Conservation (phyloP, 2,329 filamentous ascomycete genomes). For the Chaetomiaceae sp. region DNA sequence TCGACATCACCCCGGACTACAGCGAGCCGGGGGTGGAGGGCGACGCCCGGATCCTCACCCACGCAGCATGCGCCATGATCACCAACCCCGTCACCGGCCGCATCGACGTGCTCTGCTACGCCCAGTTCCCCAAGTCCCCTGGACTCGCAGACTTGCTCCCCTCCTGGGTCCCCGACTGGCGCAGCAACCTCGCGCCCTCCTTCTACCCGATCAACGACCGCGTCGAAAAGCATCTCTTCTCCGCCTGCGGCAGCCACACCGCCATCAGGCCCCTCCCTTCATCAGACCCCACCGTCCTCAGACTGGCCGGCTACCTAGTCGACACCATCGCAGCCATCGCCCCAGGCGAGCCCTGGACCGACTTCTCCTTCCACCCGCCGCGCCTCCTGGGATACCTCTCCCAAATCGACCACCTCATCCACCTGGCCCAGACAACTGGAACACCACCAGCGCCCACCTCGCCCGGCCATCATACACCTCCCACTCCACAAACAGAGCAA, state of each 20-base stretch:
- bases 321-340: constrained; percentile 3
- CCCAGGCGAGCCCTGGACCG: background rate
- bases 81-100: background rate
- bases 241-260: constrained; percentile 2
- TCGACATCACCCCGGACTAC: constrained; percentile 11
- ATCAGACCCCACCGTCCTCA: background rate
- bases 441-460: background rate
- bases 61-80: constrained; percentile 13
- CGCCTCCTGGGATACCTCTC: background rate
- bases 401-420: background rate
- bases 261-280: background rate
- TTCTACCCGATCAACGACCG: constrained; percentile 7
- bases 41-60: constrained; percentile 2
- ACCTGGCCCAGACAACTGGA: background rate
- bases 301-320: constrained; percentile 8
- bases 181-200: background rate
- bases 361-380: background rate
- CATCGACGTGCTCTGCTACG: constrained; percentile 8
- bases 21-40: background rate
- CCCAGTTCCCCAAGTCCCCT: constrained; percentile 10
- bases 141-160: background rate
- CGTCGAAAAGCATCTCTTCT: constrained; percentile 2
- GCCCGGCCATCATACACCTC: background rate
- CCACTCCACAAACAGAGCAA: background rate
- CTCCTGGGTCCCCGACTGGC: constrained; percentile 18